Evolutionary conservation across 495 filamentous ascomycete genomes (phyloP), one percentile per base, ranked within the genome.

Genomic region (Penicillium arizonense): DNA sequence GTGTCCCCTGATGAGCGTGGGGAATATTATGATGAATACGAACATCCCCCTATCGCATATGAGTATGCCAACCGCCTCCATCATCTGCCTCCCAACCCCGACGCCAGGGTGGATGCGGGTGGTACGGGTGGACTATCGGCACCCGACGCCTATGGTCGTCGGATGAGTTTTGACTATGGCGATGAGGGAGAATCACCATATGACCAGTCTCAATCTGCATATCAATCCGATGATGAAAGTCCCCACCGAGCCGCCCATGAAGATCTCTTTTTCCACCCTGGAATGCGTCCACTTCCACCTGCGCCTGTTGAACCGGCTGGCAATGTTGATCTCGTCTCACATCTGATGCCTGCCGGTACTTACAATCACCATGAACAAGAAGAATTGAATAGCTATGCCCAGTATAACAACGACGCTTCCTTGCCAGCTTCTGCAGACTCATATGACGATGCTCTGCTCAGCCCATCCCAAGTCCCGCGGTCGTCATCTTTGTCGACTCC

Each of bases 251-350:
- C 88, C 37, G 87, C 86, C 42, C 87, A 88, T 49, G 87, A 85
- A 14, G 95, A 97, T 57, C 83, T 97, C 67, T 98, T 97, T 64
- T 98, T 90, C 66, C 91, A 96, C 63, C 94, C 91, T 6, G 87
- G 88, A 3, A 82, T 90, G 63, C 81, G 89, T 32, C 91, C 91
- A 8, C 73, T 96, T 36, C 91, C 91, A 13, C 87, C 90, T n/a
- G 82, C 90, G 7, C 90, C 91, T 10, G 77, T 82, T 20, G 75
- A 67, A 52, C 71, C 68, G 18, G 65, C 56, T 46, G 75, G 79
- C 46, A 78, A 64, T 65, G 70, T 52, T 30, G 72, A 67, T 14
- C 58, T 75, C 14, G 68, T 74, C 11, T 71, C 77, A 16, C 76
- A 78, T 52, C 51, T 83, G 50, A 70, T 82, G 69, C 80, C 82